Conservation (phyloP, 1,284 basidiomycete species). For the Tylopilus orsonianus region DNA sequence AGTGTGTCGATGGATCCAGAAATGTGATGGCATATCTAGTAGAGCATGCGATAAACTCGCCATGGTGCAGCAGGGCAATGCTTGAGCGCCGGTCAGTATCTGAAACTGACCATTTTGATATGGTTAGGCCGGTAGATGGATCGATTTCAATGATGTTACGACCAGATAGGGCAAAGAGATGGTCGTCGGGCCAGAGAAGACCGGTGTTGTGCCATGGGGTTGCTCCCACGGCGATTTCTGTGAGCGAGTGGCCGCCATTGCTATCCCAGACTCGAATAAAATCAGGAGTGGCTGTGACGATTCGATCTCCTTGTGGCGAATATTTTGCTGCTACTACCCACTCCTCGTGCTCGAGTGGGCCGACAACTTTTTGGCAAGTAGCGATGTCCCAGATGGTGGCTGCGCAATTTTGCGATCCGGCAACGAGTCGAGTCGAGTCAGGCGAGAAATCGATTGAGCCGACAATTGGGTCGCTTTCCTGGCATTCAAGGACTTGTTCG, state of each 20-base stretch:
- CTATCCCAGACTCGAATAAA: neutral
- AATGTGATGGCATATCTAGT: no score
- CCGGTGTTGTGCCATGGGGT: neutral
- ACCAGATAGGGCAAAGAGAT: neutral
- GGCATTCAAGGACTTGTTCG: neutral
- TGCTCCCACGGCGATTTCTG: neutral
- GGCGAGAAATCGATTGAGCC: slow-evolving; percentile 6
- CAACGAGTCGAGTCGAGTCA: neutral
- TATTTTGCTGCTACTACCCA: neutral
- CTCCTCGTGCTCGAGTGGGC: neutral
- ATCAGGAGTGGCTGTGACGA: neutral
- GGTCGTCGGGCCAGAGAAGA: neutral
- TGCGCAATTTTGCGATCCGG: neutral
- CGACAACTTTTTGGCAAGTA: neutral
- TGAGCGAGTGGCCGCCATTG: neutral
- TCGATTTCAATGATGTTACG: no score
- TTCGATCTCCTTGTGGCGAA: neutral
- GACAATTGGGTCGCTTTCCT: neutral
- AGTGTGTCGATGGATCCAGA: no score
- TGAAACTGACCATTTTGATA: no score
- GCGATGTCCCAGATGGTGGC: neutral
- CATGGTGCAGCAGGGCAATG: no score
- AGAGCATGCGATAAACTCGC: no score
- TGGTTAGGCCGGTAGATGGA: no score
- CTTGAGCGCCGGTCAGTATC: no score